A percentile compares a stretch with the other conserved stretches of the same genome.
Evolutionary conservation across 1,284 basidiomycete species (phyloP).

Genomic region (Phellopilus nigrolimitatus): DNA sequence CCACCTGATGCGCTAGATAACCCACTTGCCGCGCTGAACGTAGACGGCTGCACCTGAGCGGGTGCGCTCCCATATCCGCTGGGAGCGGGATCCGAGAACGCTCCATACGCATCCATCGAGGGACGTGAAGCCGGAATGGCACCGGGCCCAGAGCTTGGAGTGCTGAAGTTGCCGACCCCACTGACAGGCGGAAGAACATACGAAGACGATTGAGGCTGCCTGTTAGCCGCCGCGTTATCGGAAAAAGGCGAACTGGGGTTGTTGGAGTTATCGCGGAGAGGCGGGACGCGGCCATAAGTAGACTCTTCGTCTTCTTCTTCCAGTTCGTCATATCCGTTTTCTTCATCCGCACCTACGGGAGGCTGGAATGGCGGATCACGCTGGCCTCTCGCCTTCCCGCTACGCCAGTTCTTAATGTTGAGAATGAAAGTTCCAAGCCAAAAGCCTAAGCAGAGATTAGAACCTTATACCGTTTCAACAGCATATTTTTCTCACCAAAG

Average conservation of each 20-base stretch:
- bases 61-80: slow-evolving; percentile 49
- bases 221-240: slow-evolving; percentile 38
- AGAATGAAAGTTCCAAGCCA: slow-evolving; percentile 63
- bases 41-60: slow-evolving; percentile 22
- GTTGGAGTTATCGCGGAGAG: slow-evolving; percentile 33
- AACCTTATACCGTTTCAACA: slow-evolving; percentile 12
- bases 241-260: slow-evolving; percentile 45
- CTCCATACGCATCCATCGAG: slow-evolving; percentile 82
- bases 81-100: slow-evolving; percentile 79
- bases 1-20: slow-evolving; percentile 37
- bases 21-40: slow-evolving; percentile 27
- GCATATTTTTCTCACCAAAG: slow-evolving; percentile 42
- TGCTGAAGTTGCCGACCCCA: slow-evolving; percentile 31
- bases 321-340: slow-evolving; percentile 39
- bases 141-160: slow-evolving; percentile 31
- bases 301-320: slow-evolving; percentile 42
- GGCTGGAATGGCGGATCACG: slow-evolving; percentile 68
- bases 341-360: slow-evolving; percentile 41
- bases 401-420: slow-evolving; percentile 68
- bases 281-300: slow-evolving; percentile 36
- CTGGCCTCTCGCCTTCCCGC: slow-evolving; percentile 52
- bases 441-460: slow-evolving; percentile 45
- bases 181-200: slow-evolving; percentile 26
- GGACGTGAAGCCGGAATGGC: slow-evolving; percentile 41
- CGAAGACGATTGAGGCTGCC: slow-evolving; percentile 35